Percentiles rank a stretch among this genome's conserved stretches.
These are phyloP conservation scores for Blastocystis sp. DNA, from an alignment of 352 stramenopile species.

Conservation along the genomic window DNA sequence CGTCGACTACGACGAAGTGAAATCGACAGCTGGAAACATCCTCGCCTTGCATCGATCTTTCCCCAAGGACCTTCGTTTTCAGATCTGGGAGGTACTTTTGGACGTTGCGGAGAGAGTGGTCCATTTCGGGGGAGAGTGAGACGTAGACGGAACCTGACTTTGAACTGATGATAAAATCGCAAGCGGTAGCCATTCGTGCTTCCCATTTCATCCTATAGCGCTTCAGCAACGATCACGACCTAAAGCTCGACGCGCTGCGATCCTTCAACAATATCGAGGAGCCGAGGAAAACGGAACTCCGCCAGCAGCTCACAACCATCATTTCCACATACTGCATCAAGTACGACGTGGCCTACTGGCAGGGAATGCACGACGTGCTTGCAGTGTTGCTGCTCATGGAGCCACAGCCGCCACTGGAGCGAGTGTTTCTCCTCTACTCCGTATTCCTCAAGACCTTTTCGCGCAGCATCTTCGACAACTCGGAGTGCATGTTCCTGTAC, in stretches of 20 bases:
- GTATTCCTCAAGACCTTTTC: constrained; percentile 64
- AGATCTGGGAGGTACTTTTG: constrained; percentile 61
- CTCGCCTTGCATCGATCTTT: constrained; percentile 52
- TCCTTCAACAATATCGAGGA: constrained; percentile 65
- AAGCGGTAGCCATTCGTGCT: constrained; percentile 9
- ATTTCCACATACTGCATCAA: constrained; percentile 67
- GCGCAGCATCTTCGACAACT: constrained; percentile 62
- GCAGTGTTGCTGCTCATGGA: constrained; percentile 61
- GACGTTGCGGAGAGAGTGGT: constrained; percentile 49
- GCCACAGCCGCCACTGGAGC: constrained; percentile 47
- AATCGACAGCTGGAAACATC: constrained; percentile 55
- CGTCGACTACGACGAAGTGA: constrained; percentile 61
- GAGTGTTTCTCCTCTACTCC: constrained; percentile 61
- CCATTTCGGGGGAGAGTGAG: neutral
- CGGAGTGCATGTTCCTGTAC: constrained; percentile 65
- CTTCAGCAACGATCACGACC: constrained; percentile 66
- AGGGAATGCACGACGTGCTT: constrained; percentile 69
- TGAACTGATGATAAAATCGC: constrained; percentile 56
- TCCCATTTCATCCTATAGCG: constrained; percentile 15
- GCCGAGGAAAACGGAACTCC: constrained; percentile 20
- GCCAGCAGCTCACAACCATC: constrained; percentile 51
- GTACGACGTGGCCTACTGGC: constrained; percentile 65
- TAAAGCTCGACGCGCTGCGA: constrained; percentile 49
- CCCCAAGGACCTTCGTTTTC: constrained; percentile 46
- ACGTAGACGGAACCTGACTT: constrained; percentile 54